Evolutionary conservation across 2,329 filamentous ascomycete species (phyloP), one percentile per base, ranked within the genome.

Genomic region (Hypoxylon sp.): DNA sequence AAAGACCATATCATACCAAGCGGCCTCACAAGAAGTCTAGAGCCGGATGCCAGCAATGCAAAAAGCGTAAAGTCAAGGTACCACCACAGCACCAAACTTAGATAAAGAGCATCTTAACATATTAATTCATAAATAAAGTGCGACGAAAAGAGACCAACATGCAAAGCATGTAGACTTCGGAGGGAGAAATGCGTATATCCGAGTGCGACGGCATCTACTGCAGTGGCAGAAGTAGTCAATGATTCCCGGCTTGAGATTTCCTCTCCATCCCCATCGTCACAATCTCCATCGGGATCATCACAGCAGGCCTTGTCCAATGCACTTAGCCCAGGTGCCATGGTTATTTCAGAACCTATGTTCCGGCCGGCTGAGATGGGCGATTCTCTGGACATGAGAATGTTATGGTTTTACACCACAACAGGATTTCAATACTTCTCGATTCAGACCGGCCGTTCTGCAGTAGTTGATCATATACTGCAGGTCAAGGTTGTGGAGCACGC

Each of bases 11-110:
- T 41, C 69, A 75, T 46, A 55, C 73, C 38, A 83, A 83, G 63
- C 73, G 79, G 7, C 78, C 79, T 36, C 80, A 83, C 64, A 78
- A 72, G 57, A 83, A 83, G 65, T 81, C 79, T 1, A 71, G 80
- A 20, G 69, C 72, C 2, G 80, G 79, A 4, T 83, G 80, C 60
- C 70, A 69, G 54, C 79, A 77, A 61, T 83, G 80, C 72, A 83
- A 83, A 67, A 65, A 67, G 11, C 75, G 80, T 45, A 81, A 79
- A 65, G 77, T 80, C 44, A 82, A 67, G 63, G 65, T 67, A 55
- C 38, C n/a, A 42, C 16, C 32, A 3, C 19, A 8, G 9, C 34
- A 15, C 13, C n/a, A n/a, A n/a, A n/a, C n/a, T n/a, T n/a, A n/a
- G n/a, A n/a, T n/a, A n/a, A n/a, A n/a, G n/a, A n/a, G n/a, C n/a